A percentile compares a stretch with the other conserved stretches of the same genome.
These are phyloP conservation scores for Fusarium sulawesiense DNA, from an alignment of 2,329 filamentous ascomycete genomes.

Conservation along the genomic window DNA sequence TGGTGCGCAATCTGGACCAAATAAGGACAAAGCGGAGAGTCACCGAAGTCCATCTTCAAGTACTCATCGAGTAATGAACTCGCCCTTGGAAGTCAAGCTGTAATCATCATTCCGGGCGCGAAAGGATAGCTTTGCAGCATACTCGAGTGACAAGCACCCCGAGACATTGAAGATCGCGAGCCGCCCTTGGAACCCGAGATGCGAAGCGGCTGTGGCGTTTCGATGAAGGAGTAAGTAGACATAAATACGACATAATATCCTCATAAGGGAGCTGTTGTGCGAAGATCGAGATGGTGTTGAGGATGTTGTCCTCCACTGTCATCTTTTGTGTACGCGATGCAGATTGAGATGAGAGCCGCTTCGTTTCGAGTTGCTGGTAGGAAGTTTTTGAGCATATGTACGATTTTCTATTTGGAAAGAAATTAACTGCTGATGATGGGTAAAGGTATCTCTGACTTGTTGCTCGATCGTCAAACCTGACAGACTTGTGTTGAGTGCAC, in stretches of 20 bases:
- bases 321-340: not conserved
- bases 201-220: not conserved
- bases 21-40: not conserved
- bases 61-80: not conserved
- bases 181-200: not conserved
- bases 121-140: not conserved
- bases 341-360: not conserved
- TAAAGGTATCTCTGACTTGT: not conserved
- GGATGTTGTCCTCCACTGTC: too few relatives aligned
- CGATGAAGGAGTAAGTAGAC: too few relatives aligned
- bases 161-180: constrained; percentile 3
- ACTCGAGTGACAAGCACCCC: not conserved
- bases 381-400: too few relatives aligned
- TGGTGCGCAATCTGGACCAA: not conserved
- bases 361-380: not conserved
- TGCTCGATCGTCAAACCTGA: not conserved
- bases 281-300: not conserved
- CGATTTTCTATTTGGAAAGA: too few relatives aligned
- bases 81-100: not conserved
- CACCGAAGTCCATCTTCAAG: not conserved
- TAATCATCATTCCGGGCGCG: constrained; percentile 1
- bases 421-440: too few relatives aligned
- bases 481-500: not conserved
- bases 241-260: not conserved
- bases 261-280: not conserved